Conservation (phyloP, 2,329 filamentous ascomycete species). For the Neofusicoccum cordaticola region DNA sequence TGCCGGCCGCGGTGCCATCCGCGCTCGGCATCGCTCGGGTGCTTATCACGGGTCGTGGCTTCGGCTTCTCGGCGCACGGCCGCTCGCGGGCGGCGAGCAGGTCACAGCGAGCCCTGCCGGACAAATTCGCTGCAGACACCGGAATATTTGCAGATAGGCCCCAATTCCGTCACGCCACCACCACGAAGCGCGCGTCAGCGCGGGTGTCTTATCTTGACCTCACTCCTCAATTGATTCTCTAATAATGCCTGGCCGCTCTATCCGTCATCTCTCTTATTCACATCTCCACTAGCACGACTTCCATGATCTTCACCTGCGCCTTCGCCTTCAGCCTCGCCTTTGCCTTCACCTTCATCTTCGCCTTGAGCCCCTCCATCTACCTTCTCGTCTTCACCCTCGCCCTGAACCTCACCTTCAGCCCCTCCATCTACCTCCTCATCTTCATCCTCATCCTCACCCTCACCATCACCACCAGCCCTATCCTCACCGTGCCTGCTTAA, state of each 20-base stretch:
- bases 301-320: not conserved
- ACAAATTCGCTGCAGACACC: no score
- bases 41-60: not conserved
- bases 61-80: not conserved
- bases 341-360: not conserved
- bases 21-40: not conserved
- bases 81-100: not conserved
- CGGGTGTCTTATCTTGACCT: not conserved
- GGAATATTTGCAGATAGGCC: not conserved
- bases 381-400: not conserved
- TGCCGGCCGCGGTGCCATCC: not conserved
- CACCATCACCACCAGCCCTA: not conserved
- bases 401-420: not conserved
- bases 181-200: no score
- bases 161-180: not conserved
- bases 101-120: constrained; percentile 1
- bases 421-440: not conserved
- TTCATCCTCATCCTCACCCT: not conserved
- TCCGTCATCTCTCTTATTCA: not conserved
- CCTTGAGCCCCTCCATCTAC: not conserved
- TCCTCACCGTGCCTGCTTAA: constrained; percentile 6
- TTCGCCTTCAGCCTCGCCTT: no score
- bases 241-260: not conserved
- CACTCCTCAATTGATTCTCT: not conserved
- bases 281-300: not conserved